Percentiles rank a stretch among this genome's conserved stretches.
Evolutionary conservation across 2,329 filamentous ascomycete species (phyloP).

Genomic region (Paracorniculantispora psalliotae): DNA sequence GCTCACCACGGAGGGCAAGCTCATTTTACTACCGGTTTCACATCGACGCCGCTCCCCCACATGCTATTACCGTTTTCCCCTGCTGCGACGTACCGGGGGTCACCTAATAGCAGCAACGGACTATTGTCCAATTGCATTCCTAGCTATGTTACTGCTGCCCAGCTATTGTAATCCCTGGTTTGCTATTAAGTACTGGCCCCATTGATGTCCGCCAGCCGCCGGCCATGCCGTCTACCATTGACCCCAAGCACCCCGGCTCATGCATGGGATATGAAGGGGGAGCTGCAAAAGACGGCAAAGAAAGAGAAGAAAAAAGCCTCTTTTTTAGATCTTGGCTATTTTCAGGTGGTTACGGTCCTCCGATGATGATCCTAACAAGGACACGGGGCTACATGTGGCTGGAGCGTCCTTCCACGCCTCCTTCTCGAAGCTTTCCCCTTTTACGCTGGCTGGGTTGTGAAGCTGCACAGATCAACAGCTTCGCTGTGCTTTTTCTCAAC

Average conservation of each 20-base stretch:
- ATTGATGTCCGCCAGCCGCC: neutral
- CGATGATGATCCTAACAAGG: neutral
- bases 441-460: neutral
- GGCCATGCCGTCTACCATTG: neutral
- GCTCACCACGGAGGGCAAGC: neutral
- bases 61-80: neutral
- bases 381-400: neutral
- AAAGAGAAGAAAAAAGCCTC: neutral
- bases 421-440: constrained; percentile 8
- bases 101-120: neutral
- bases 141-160: neutral
- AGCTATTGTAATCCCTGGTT: neutral
- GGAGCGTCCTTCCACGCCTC: constrained; percentile 2
- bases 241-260: neutral
- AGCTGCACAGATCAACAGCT: neutral
- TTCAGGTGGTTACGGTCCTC: neutral
- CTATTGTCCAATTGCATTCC: neutral
- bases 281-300: neutral
- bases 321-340: neutral
- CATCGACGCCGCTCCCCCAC: constrained; percentile 43
- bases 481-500: neutral
- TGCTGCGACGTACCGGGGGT: neutral
- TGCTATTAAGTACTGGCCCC: neutral
- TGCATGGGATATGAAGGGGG: neutral
- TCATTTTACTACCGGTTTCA: constrained; percentile 58